Percentiles rank a stretch among this genome's conserved stretches.
Conservation (phyloP, 129 eudicot species). For the Lactuca sativa region DNA sequence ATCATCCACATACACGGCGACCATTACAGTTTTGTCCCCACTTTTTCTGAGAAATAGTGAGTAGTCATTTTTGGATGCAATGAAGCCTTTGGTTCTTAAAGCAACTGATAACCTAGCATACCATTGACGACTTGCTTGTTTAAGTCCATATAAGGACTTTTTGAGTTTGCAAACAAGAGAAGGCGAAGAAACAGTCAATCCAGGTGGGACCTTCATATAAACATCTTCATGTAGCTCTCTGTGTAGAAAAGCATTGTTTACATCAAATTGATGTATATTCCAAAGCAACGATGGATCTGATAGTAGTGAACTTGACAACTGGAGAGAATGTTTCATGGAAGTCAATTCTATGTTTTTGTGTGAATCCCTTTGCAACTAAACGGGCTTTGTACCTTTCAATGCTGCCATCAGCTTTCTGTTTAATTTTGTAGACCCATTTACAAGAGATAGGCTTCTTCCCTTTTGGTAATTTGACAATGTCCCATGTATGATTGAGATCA, state of each 20-base stretch:
- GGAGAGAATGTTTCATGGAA: no score
- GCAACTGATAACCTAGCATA: neutral
- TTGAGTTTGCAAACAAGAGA: no score
- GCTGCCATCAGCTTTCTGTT: neutral
- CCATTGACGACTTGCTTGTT: neutral
- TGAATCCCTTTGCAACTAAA: neutral
- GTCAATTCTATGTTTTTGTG: no score
- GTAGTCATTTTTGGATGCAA: neutral
- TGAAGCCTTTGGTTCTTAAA: neutral
- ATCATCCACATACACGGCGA: neutral
- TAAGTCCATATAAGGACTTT: neutral
- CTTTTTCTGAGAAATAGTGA: neutral
- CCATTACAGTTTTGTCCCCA: neutral
- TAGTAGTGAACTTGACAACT: neutral
- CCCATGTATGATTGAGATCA: no score
- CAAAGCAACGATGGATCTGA: neutral
- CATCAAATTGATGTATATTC: no score
- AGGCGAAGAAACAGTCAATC: neutral
- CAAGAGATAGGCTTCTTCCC: neutral
- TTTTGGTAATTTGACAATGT: neutral
- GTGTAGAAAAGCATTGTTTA: no score
- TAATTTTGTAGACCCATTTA: neutral
- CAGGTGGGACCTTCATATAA: neutral
- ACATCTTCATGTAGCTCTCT: no score
- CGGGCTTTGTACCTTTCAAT: neutral